Evolutionary conservation across 2,329 filamentous ascomycete species (phyloP).

Genomic region (Huntiella moniliformis): DNA sequence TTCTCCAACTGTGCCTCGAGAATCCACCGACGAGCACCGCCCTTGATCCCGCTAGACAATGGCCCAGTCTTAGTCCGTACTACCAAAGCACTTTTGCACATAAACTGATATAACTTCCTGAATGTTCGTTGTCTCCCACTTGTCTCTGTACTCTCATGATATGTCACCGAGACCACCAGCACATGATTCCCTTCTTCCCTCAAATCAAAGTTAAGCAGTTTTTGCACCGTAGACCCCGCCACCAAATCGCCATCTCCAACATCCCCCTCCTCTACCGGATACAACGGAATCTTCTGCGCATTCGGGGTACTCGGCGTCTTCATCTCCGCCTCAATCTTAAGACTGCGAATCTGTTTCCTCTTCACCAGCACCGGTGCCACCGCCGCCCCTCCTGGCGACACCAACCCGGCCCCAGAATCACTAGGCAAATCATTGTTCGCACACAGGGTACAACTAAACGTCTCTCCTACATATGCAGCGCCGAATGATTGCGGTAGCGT

Average conservation of each 20-base stretch:
- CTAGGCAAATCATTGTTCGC: conserved; percentile 61
- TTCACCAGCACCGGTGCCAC: conserved; percentile 12
- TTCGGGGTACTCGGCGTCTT: conserved; percentile 53
- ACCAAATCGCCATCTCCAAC: conserved; percentile 28
- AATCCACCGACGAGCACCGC: conserved; percentile 38
- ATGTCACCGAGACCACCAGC: conserved; percentile 79
- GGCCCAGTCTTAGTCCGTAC: conserved; percentile 76
- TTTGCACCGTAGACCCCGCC: conserved; percentile 54
- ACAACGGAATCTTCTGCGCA: conserved; percentile 44
- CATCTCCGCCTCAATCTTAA: conserved; percentile 81
- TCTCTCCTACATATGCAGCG: conserved; percentile 87
- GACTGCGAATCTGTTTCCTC: conserved; percentile 44
- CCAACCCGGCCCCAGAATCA: conserved; percentile 14
- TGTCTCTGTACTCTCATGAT: conserved; percentile 67
- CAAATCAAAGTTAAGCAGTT: conserved; percentile 67
- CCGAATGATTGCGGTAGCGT: conserved; percentile 45
- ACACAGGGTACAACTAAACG: conserved; percentile 83
- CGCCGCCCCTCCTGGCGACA: background rate
- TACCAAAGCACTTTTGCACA: conserved; percentile 74
- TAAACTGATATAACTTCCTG: conserved; percentile 89
- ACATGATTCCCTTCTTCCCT: conserved; percentile 92
- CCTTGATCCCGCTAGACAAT: conserved; percentile 20
- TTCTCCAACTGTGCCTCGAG: conserved; percentile 94
- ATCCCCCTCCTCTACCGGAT: conserved; percentile 17
- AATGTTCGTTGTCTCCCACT: conserved; percentile 64